Evolutionary conservation across 2,329 filamentous ascomycete genomes (phyloP), one percentile per base, ranked within the genome.

Genomic region (Cercospora nicotianae): DNA sequence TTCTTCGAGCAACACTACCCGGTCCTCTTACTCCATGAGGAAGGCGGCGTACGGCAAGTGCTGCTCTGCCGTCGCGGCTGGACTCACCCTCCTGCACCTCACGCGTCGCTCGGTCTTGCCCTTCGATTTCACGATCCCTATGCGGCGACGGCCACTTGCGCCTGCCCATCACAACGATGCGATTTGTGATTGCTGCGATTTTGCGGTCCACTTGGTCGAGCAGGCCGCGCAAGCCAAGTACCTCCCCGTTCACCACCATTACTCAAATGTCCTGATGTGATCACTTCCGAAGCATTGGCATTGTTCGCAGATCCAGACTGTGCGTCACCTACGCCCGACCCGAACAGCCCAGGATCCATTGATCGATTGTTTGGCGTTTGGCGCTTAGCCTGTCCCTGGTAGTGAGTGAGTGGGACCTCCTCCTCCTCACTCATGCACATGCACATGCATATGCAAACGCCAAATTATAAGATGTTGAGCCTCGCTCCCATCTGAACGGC

Each of bases 11-110:
- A 31, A 20, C 61, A 63, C 5, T 36, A 23, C 5, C 61, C 48
- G 61, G 20, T 57, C 42, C 30, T 48, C 60, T 45, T 62, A 16
- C 60, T 62, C 60, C 60, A 48, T 62, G 45, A 53, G 61, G 16
- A 5, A 63, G 48, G 28, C 51, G 60, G 60, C 39, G 26, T 18
- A 23, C 42, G 26, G 60, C 42, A 53, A 48, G 45, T 51, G 60
- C 48, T 45, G 13, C 28, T 33, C 23, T 61, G 31, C 31, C 36
- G 59, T 33, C 36, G 30, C 48, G 45, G 61, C 61, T 39, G 48
- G 45, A 26, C 48, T 36, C 33, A 28, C 45, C n/a, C 12, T 28
- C 23, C 48, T 23, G 48, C 48, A 28, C 48, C 23, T 9, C 48
- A 28, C 23, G 13, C 16, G 5, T 28, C 48, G 23, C 23, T 55